Percentiles rank a stretch among this genome's conserved stretches.
Conservation (phyloP, 495 filamentous ascomycete species). For the Daldinia loculata region DNA sequence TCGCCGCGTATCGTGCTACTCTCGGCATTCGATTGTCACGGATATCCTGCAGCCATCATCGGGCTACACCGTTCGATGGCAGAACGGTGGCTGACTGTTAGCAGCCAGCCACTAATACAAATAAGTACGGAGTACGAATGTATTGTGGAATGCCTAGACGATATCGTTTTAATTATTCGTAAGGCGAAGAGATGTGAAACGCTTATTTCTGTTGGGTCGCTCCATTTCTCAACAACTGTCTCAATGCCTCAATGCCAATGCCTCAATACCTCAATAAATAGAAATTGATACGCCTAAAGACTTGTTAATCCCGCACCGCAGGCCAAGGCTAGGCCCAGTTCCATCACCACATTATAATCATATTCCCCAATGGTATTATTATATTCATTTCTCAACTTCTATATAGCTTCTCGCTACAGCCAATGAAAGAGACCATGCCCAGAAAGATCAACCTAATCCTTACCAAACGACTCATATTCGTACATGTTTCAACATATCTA, state of each 20-base stretch:
- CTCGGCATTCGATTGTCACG: background rate
- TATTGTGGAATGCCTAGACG: too few species aligned
- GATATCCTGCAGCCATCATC: constrained; percentile 4
- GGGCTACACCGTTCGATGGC: constrained; percentile 2
- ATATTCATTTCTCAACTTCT: background rate
- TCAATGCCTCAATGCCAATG: too few species aligned
- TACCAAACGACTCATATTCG: background rate
- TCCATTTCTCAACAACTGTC: background rate
- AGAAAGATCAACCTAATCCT: background rate
- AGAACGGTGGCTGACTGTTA: background rate
- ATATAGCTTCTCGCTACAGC: background rate
- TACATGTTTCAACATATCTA: background rate
- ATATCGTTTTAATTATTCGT: background rate
- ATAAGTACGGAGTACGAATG: background rate
- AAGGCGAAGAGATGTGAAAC: background rate
- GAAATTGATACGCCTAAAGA: background rate
- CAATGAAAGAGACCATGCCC: background rate
- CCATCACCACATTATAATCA: background rate
- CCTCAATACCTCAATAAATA: background rate
- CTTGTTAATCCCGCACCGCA: background rate
- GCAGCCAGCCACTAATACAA: background rate
- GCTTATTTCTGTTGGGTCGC: background rate
- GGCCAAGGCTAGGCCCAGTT: background rate
- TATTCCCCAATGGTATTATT: background rate
- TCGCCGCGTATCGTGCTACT: background rate